A percentile compares a stretch with the other conserved stretches of the same genome.
Conservation (phyloP, 1,284 basidiomycete species). For the Marasmius fiardii region DNA sequence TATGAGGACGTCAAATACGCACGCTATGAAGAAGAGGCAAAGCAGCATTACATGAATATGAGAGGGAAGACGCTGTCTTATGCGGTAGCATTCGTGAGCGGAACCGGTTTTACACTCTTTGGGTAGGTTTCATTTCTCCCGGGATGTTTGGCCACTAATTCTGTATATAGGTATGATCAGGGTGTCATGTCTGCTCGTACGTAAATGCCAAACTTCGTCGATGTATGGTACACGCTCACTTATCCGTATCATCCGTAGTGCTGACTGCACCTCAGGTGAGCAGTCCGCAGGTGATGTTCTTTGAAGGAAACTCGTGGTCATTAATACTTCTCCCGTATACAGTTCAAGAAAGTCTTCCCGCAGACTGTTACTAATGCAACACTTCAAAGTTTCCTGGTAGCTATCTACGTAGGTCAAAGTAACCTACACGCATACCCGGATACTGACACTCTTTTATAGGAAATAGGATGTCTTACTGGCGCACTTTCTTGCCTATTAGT, state of each 20-base stretch:
- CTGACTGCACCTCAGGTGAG: slow-evolving; percentile 46
- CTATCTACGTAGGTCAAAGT: slow-evolving; percentile 42
- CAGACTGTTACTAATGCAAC: slow-evolving; percentile 46
- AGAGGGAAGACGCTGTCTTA: slow-evolving; percentile 41
- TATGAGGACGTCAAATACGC: slow-evolving; percentile 10
- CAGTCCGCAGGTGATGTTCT: neutral
- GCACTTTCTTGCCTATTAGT: slow-evolving; percentile 52
- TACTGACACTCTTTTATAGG: slow-evolving; percentile 25
- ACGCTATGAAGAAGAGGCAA: slow-evolving; percentile 26
- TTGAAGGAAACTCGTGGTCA: neutral
- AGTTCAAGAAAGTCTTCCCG: slow-evolving; percentile 53
- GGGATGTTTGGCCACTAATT: no score
- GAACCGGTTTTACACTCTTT: slow-evolving; percentile 57
- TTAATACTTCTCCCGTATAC: neutral
- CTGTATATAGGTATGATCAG: slow-evolving; percentile 50
- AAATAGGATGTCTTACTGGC: slow-evolving; percentile 51
- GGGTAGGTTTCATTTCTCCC: slow-evolving; percentile 40
- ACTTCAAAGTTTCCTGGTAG: slow-evolving; percentile 51
- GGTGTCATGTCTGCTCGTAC: slow-evolving; percentile 56
- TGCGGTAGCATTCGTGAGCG: slow-evolving; percentile 47
- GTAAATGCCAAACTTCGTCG: neutral
- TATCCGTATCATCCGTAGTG: slow-evolving; percentile 23
- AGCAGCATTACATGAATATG: slow-evolving; percentile 29
- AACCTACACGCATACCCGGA: neutral
- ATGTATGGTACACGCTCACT: no score